A percentile compares a stretch with the other conserved stretches of the same genome.
These are phyloP conservation scores for Colletotrichum sp. DNA, from an alignment of 2,329 filamentous ascomycete species.

Conservation along the genomic window DNA sequence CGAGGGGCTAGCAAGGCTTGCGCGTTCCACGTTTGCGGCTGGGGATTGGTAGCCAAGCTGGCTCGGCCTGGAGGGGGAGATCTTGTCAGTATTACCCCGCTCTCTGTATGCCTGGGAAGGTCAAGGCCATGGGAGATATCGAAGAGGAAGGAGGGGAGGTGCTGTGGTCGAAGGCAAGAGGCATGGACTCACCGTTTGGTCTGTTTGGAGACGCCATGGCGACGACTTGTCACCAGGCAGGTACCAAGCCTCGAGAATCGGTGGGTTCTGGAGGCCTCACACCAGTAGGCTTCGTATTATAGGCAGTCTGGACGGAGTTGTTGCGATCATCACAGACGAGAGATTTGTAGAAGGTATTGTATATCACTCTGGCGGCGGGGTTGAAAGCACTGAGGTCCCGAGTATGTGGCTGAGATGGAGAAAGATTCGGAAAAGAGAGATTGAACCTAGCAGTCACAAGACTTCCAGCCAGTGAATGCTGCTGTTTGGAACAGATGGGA, in stretches of 20 bases:
- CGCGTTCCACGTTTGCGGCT: conserved; percentile 20
- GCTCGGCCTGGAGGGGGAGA: conserved; percentile 7
- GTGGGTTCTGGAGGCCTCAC: neutral
- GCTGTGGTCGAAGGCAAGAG: neutral
- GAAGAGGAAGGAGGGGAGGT: neutral
- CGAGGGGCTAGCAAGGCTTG: conserved; percentile 21
- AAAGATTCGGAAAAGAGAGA: neutral
- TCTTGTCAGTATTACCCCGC: conserved; percentile 1
- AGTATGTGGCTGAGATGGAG: neutral
- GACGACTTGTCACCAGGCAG: neutral
- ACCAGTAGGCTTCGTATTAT: conserved; percentile 1
- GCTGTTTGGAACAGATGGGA: neutral
- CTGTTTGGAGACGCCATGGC: conserved; percentile 22
- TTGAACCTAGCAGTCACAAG: neutral
- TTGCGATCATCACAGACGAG: conserved; percentile 19
- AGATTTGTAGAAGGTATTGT: neutral
- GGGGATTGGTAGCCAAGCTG: conserved; percentile 5
- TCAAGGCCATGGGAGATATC: neutral
- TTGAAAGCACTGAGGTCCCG: neutral
- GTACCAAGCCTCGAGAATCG: neutral
- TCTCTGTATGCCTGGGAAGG: neutral
- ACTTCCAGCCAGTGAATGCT: neutral
- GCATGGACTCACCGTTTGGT: conserved; percentile 12
- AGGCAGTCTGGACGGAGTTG: neutral
- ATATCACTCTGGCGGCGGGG: neutral